Base-by-base conservation (phyloP, 1,284 basidiomycete genomes). In the Meira miltonrushii region DNA sequence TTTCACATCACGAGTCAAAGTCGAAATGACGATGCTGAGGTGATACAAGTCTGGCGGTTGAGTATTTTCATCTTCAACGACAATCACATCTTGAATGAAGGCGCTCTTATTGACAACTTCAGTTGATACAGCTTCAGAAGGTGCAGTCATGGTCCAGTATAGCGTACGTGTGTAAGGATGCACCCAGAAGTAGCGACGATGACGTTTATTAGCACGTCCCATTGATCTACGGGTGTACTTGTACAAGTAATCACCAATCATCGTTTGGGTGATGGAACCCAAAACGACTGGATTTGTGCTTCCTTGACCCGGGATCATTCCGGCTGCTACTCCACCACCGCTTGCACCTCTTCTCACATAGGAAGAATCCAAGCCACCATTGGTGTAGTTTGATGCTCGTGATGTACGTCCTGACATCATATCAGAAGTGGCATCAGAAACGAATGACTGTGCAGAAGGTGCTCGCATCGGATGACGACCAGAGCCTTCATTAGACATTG, bases 181-280 rank as follows among this genome's bases (percentile, higher is more conserved):
- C 13, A 99, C 87, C 93, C 95, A 98, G 84, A 98, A 96, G 87
- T 95, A 99, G 40, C 95, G 85, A 78, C 86, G 87, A 80, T 99
- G 95, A 55, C 93, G 83, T 78, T 87, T 88, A 78, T 92, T 90
- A 28, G 90, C 90, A 33, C 71, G 64, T 13, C 92, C 91, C 71
- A 98, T 86, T n/a, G 89, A 81, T 62, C 86, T 85, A 57, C 94
- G 85, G 10, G 92, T 96, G 80, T 98, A 97, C 83, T 98, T 98
- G 85, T 89, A 91, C 81, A 98, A 81, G 81, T 92, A 97, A 82
- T 97, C 94, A 65, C 94, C 93, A 68, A 98, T 97, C 94, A 99
- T 99, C 21, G 93, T 96, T 83, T 97, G 92, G 4, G 94, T 98
- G 73, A 98, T 97, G 1, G 93, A 89, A 76, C 96, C 92, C 68